Base-by-base conservation (phyloP, 2,329 filamentous ascomycete genomes). In the Diaporthe helianthi region DNA sequence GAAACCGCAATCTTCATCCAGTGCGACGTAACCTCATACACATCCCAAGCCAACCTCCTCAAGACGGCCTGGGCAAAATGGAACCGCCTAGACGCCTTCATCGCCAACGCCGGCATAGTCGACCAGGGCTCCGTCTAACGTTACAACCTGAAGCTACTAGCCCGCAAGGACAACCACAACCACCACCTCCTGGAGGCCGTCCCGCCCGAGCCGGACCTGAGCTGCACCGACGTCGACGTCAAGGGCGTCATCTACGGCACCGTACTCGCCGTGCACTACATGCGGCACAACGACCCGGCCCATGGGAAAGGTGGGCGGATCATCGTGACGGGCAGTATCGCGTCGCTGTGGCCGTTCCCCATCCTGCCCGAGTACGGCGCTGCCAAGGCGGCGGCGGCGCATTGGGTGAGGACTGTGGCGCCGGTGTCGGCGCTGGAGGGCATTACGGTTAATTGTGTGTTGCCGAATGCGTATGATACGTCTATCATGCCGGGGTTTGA, bases 171-270 rank as follows among this genome's bases (percentile, higher is more conserved):
- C 1, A n/a, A n/a, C n/a, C n/a, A n/a, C n/a, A n/a, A n/a, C n/a
- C n/a, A n/a, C 2, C 29, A 71, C 72, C 1, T 61, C 74, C 24
- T 69, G 68, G 29, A 72, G 53, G 38, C 64, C 24, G 72, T 84
- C 38, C 84, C 84, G 4, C 76, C 82, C 1, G 79, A 79, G 69
- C 85, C 84, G 0, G 79, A 85, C 71, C 72, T 83, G 3, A 66
- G 73, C 0, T 81, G 80, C 65, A 85, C 84, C 1, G 83, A 87
- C 71, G 75, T 85, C n/a, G 80, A 83, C 73, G 83, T 82, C 76
- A 86, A 86, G 73, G 83, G 82, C 4, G 79, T 87, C 1, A 74
- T 86, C 0, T 86, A 86, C 67, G 83, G 84, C 4, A 82, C 80
- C 1, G 79, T 81, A 67, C 76, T 86, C 10, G 83, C 85, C 1